phyloP scores from a whole-genome alignment of 768 basidiomycete species.

The Mycena venus region DNA sequence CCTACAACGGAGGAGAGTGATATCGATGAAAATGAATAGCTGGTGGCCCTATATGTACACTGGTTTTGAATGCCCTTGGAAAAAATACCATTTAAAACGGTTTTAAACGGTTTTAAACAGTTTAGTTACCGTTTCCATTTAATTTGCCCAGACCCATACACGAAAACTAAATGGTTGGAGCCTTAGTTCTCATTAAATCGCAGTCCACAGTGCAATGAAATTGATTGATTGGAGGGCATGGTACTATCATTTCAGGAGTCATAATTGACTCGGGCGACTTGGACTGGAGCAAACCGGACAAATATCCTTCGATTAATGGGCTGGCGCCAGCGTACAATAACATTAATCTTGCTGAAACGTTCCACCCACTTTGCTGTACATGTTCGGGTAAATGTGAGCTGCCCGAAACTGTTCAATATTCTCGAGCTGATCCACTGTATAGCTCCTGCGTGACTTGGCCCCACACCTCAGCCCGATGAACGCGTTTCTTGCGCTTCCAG shows the following conservation, averaged over 20 bases:
- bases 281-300: background rate
- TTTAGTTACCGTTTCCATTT: too few relatives aligned
- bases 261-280: slow-evolving; percentile 54
- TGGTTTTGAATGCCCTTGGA: too few relatives aligned
- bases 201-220: slow-evolving; percentile 44
- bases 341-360: background rate
- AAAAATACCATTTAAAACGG: too few relatives aligned
- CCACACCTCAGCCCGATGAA: slow-evolving; percentile 62
- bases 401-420: background rate
- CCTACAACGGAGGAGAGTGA: too few relatives aligned
- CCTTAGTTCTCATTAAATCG: too few relatives aligned
- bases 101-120: too few relatives aligned
- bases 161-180: too few relatives aligned
- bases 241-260: slow-evolving; percentile 66
- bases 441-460: slow-evolving; percentile 77
- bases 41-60: too few relatives aligned
- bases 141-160: too few relatives aligned
- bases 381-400: background rate
- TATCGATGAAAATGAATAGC: too few relatives aligned
- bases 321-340: background rate
- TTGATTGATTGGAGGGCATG: slow-evolving; percentile 45
- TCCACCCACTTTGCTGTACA: background rate
- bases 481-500: slow-evolving; percentile 80
- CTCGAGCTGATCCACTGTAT: slow-evolving; percentile 40
- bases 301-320: background rate